Evolutionary conservation across 179 eudicot genomes (phyloP), one percentile per base, ranked within the genome.

Genomic region (Actinidia arguta): DNA sequence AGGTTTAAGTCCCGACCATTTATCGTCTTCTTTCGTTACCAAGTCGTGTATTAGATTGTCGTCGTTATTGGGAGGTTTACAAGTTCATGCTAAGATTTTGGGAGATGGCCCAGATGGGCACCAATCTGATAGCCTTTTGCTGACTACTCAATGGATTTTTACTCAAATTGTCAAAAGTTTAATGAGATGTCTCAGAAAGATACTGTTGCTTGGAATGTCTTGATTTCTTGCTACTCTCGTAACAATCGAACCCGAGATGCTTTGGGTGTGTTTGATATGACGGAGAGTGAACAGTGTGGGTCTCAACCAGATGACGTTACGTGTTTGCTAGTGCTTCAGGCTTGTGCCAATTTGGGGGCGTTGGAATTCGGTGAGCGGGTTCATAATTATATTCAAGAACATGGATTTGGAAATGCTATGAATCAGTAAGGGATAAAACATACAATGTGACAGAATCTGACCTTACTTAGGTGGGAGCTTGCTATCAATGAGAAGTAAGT

Each of bases 291-390:
- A 20, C 80, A 50, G 22, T 81, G 56, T 31, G 82, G 77, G 47
- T 90, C 84, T 80, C 55, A 83, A 39, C 98, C 98, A 3, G 94
- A 93, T 86, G 89, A 84, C 55, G 93, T 92, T 46, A 93, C 94
- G 82, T 93, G 97, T 71, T 88, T 95, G 89, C 75, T 89, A 48
- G 56, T 86, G 74, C 91, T 95, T 82, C 92, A 91, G 68, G 94
- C 94, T 78, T 95, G 97, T 79, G 91, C 86, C 22, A 86, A 80
- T 66, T 84, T 95, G 79, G 86, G 91, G 18, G 86, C 89, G 1
- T 73, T 92, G 74, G 92, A 88, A 76, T 93, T 89, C 47, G 97
- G 98, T n/a, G 83, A 85, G 81, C 83, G 87, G 76, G 88, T 95
- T 78, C 87, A 88, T 80, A 73, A 24, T 24, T 92, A 89, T 77